Percentiles rank a stretch among this genome's conserved stretches.
Conservation (phyloP, 2,329 filamentous ascomycete species). For the Colletotrichum sp. region DNA sequence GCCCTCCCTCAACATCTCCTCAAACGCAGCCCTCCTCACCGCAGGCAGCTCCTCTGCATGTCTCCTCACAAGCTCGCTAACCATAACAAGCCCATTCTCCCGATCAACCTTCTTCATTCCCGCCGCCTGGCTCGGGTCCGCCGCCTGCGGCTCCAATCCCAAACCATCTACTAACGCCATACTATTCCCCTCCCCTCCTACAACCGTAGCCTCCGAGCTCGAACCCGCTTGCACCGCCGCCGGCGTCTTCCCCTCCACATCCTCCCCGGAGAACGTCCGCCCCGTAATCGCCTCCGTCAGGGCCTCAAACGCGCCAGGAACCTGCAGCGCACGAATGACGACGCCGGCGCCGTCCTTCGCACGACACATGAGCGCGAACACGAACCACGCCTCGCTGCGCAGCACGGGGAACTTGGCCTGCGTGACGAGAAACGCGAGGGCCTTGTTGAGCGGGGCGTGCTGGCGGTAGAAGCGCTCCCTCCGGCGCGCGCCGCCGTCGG, state of each 20-base stretch:
- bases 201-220: neutral
- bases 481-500: slow-evolving; percentile 23
- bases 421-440: slow-evolving; percentile 57
- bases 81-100: slow-evolving; percentile 66
- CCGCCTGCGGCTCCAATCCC: slow-evolving; percentile 52
- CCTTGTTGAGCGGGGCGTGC: slow-evolving; percentile 44
- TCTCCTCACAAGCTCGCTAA: slow-evolving; percentile 58
- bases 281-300: slow-evolving; percentile 57
- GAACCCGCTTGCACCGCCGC: neutral
- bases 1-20: slow-evolving; percentile 55
- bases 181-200: neutral
- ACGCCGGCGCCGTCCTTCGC: slow-evolving; percentile 52
- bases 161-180: slow-evolving; percentile 36
- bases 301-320: slow-evolving; percentile 43
- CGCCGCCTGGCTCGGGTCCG: slow-evolving; percentile 46
- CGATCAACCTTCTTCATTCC: slow-evolving; percentile 58
- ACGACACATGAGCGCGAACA: slow-evolving; percentile 64
- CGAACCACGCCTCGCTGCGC: slow-evolving; percentile 66
- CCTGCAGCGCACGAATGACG: slow-evolving; percentile 47
- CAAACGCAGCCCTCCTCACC: slow-evolving; percentile 45
- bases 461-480: slow-evolving; percentile 48
- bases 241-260: neutral
- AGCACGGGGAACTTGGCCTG: slow-evolving; percentile 65
- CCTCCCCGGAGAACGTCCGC: slow-evolving; percentile 29
- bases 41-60: slow-evolving; percentile 44